Evolutionary conservation across 139 green algal species (phyloP).

Genomic region (Zygnema cylindricum): DNA sequence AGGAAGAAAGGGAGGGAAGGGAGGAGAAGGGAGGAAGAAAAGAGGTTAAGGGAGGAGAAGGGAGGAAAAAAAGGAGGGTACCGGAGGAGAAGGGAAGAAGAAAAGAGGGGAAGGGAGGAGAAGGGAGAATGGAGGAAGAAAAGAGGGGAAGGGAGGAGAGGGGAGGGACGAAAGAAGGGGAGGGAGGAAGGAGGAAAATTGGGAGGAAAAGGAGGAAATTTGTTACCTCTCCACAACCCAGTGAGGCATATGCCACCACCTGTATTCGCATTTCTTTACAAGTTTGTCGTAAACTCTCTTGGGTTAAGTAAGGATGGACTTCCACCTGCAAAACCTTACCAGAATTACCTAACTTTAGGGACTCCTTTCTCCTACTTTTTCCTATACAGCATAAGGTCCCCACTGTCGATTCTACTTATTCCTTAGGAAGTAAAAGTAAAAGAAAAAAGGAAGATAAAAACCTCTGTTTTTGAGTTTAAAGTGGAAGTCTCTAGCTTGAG

Average conservation of each 20-base stretch:
- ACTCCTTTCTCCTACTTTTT: too few species aligned
- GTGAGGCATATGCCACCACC: constrained; percentile 35
- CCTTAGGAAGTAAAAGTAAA: too few species aligned
- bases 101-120: not conserved
- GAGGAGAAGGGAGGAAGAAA: not conserved
- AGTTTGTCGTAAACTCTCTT: not conserved
- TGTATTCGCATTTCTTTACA: constrained; percentile 19
- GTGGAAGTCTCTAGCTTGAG: too few species aligned
- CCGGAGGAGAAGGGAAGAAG: not conserved
- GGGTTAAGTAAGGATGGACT: too few species aligned
- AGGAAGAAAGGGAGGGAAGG: not conserved
- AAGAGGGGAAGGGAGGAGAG: not conserved
- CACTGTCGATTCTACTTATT: too few species aligned
- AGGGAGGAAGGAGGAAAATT: constrained; percentile 20
- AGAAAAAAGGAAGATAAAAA: too few species aligned
- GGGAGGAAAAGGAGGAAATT: not conserved
- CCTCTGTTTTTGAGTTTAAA: too few species aligned
- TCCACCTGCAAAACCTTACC: too few species aligned
- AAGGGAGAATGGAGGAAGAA: not conserved
- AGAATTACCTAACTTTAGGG: too few species aligned
- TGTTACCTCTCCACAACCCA: constrained; percentile 36
- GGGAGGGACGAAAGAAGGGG: not conserved
- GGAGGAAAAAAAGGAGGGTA: not conserved
- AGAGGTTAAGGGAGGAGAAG: not conserved
- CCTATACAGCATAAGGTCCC: too few species aligned